These are phyloP conservation scores for Cochlearia excelsa DNA, from an alignment of 345 rosid genomes.

Conservation along the genomic window DNA sequence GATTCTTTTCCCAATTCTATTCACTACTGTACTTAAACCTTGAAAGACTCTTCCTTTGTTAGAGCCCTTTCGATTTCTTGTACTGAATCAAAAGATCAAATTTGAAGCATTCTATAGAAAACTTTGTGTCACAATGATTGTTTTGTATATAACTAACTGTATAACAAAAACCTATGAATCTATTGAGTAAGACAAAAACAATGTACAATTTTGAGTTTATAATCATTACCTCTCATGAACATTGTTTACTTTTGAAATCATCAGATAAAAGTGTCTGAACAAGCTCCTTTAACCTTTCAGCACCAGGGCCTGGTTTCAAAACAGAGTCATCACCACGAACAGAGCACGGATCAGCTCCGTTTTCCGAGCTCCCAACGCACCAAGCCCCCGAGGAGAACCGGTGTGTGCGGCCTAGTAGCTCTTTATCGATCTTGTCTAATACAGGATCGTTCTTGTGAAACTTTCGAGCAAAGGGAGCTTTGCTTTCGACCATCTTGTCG, in stretches of 20 bases:
- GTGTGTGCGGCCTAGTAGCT: constrained; percentile 53
- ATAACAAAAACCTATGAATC: constrained; percentile 13
- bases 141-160: constrained; percentile 16
- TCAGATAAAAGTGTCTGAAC: constrained; percentile 50
- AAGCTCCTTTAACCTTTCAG: constrained; percentile 58
- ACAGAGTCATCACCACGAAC: constrained; percentile 36
- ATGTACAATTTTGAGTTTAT: constrained; percentile 26
- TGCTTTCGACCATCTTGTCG: constrained; percentile 66
- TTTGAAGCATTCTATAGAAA: background rate
- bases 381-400: constrained; percentile 69
- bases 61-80: constrained; percentile 13
- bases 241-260: constrained; percentile 50
- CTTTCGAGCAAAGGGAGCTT: constrained; percentile 83
- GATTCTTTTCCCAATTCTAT: constrained; percentile 35
- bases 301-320: constrained; percentile 71
- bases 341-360: constrained; percentile 18
- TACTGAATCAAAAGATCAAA: constrained; percentile 10
- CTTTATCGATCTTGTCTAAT: constrained; percentile 78
- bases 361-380: constrained; percentile 41
- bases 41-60: constrained; percentile 17
- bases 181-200: constrained; percentile 25
- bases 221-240: constrained; percentile 42
- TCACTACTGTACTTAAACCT: constrained; percentile 25
- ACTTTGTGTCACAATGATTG: background rate
- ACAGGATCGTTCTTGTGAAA: constrained; percentile 59